phyloP scores from a whole-genome alignment of 2,329 filamentous ascomycete species.

The Fusarium sp. region DNA sequence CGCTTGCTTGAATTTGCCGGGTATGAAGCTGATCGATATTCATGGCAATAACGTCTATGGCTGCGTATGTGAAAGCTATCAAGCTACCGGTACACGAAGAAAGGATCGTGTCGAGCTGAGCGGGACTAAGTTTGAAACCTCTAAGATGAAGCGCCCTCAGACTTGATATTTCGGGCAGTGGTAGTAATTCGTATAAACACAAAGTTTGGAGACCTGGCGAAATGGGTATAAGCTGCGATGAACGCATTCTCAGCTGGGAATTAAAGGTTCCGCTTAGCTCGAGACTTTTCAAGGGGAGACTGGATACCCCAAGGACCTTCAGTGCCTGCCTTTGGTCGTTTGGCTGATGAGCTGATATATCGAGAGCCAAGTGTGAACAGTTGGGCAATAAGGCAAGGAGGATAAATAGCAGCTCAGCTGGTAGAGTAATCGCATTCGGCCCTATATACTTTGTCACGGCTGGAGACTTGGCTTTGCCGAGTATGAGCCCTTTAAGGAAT shows the following conservation, averaged over 20 bases:
- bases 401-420: constrained; percentile 1
- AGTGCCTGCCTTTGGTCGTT: not conserved
- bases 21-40: constrained; percentile 3
- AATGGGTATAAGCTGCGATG: constrained; percentile 1
- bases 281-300: constrained; percentile 13
- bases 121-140: not conserved
- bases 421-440: not conserved
- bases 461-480: not conserved
- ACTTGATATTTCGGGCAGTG: constrained; percentile 4
- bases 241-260: not conserved
- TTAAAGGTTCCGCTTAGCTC: not conserved
- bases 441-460: not conserved
- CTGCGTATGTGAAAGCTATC: constrained; percentile 23
- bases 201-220: constrained; percentile 17
- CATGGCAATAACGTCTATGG: not conserved
- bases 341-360: not conserved
- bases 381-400: constrained; percentile 11
- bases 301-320: constrained; percentile 2
- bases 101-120: not conserved
- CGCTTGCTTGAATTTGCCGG: constrained; percentile 7
- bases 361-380: constrained; percentile 11
- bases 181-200: not conserved
- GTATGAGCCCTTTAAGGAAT: constrained; percentile 13
- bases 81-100: constrained; percentile 4
- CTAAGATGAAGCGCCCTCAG: constrained; percentile 13